Percentiles rank a stretch among this genome's conserved stretches.
Conservation (phyloP, 257 asterid species). For the Plectranthus barbatus region DNA sequence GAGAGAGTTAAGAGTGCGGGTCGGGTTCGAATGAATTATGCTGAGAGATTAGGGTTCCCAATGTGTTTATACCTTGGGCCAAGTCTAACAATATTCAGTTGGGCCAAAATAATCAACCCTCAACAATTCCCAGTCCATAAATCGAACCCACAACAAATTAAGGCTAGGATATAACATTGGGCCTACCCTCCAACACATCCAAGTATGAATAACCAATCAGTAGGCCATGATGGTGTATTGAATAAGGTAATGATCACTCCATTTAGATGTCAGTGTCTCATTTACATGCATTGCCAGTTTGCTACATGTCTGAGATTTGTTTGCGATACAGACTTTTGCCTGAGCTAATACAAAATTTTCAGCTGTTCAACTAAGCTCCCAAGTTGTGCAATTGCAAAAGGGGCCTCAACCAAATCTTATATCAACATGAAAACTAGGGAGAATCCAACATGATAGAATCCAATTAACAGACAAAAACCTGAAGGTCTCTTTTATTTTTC, state of each 20-base stretch:
- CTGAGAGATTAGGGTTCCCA: no score
- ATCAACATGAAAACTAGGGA: constrained; percentile 74
- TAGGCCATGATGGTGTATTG: constrained; percentile 32
- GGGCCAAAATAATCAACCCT: no score
- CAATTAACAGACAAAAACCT: constrained; percentile 55
- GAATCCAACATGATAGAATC: constrained; percentile 86
- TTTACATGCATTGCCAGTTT: not conserved
- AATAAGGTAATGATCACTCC: constrained; percentile 38
- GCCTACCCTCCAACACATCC: no score
- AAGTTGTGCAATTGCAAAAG: constrained; percentile 35
- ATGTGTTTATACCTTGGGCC: no score
- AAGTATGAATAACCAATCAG: constrained; percentile 34
- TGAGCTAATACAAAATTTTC: constrained; percentile 36
- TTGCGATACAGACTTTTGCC: constrained; percentile 30
- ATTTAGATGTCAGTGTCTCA: not conserved
- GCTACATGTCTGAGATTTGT: not conserved
- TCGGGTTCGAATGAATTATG: no score
- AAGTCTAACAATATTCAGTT: no score
- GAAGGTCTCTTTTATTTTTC: constrained; percentile 30
- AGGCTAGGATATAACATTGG: no score
- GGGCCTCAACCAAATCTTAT: constrained; percentile 28
- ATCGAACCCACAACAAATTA: no score
- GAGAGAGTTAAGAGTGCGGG: no score
- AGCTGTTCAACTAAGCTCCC: constrained; percentile 32
- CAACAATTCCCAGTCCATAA: no score